Base-by-base conservation (phyloP, 1,284 basidiomycete genomes). In the Trichosporon ovoides region DNA sequence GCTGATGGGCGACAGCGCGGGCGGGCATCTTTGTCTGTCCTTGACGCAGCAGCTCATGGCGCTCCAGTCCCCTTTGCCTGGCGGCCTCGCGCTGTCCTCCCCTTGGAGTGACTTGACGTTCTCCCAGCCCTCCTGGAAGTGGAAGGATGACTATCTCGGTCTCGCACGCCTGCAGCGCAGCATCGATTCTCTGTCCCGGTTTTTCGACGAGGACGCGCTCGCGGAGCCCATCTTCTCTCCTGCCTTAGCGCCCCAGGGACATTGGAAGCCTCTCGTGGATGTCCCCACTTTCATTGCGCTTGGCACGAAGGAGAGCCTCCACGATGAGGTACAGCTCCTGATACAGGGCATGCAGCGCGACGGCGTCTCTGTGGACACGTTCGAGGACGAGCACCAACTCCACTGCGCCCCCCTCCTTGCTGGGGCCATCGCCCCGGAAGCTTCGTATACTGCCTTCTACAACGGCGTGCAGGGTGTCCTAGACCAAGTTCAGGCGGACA, bases 71-170 rank as follows among this genome's bases (percentile, higher is more conserved):
- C 36, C 54, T 0, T 75, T 79, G 34, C 83, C 84, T 5, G 79
- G 80, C 18, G 78, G 74, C 3, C 73, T 85, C 11, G 69, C 85
- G 18, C 78, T 83, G 7, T 72, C 81, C 36, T 84, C 84, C 0
- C 83, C 84, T 0, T 84, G 83, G 82, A 68, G 69, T 2, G 85
- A 87, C 67, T 66, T 84, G 10, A 63, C 62, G 10, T 48, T 58
- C 34, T 64, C 66, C 3, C 59, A 66, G 22, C 55, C 64, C 12
- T 57, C 54, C 14, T 58, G 54, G 40, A 1, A 19, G 7, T 33
- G 34, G 34, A 61, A 65, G 40, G 51, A 50, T 28, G 62, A 66
- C 59, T 46, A 58, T 28, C 56, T 68, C 40, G 40, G 57, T 18
- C 35, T 19, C n/a, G 24, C 60, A 7, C 28, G 18, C 4, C 55